Evolutionary conservation across 140 eudicot genomes (phyloP).

Genomic region (Oenanthe javanica): DNA sequence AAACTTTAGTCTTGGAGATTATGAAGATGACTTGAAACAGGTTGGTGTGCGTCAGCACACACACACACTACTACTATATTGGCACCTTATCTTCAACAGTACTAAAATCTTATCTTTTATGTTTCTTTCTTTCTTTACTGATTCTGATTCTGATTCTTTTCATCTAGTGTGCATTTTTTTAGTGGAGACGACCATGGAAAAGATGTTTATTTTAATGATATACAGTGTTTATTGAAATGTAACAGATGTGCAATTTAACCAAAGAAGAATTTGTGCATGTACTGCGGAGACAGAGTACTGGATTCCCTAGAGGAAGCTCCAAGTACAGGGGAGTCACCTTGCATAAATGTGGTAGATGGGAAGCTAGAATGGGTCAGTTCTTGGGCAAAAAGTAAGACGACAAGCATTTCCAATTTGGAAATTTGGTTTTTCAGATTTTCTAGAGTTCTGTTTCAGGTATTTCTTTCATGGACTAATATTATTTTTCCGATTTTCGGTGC

Average conservation of each 20-base stretch:
- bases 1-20: conserved; percentile 76
- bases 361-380: conserved; percentile 95
- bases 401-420: background rate
- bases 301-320: conserved; percentile 92
- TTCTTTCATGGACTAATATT: background rate
- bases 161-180: background rate
- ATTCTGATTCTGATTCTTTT: background rate
- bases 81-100: conserved; percentile 14
- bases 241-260: conserved; percentile 75
- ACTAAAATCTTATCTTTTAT: conserved; percentile 13
- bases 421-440: background rate
- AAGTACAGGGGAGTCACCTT: conserved; percentile 90
- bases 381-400: conserved; percentile 76
- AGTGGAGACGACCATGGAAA: background rate
- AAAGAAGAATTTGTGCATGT: conserved; percentile 98
- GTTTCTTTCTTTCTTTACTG: background rate
- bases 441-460: background rate
- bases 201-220: background rate
- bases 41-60: conserved; percentile 22
- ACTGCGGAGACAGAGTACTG: conserved; percentile 87
- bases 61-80: background rate
- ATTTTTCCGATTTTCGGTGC: background rate
- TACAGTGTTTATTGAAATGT: background rate
- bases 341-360: conserved; percentile 99
- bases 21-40: conserved; percentile 90